A percentile compares a stretch with the other conserved stretches of the same genome.
Evolutionary conservation across 257 asterid species (phyloP).

Genomic region (Fraxinus anomala): DNA sequence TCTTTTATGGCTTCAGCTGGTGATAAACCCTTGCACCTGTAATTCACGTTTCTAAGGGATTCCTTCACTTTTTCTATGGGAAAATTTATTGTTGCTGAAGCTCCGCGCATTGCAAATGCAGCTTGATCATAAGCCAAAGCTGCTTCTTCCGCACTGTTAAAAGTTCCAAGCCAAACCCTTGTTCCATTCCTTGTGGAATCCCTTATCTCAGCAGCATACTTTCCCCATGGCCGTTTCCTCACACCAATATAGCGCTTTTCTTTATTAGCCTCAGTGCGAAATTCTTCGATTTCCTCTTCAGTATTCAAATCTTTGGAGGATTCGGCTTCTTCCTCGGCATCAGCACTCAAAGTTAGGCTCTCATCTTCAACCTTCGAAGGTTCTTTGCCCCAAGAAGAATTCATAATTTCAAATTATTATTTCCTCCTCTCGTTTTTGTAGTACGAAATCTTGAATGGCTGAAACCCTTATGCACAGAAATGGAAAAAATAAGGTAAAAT

Average conservation of each 20-base stretch:
- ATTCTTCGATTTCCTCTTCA: not conserved
- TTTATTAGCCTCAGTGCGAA: too few relatives aligned
- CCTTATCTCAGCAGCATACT: slow-evolving; percentile 33
- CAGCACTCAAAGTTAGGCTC: not conserved
- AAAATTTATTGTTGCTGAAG: not conserved
- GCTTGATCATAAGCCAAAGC: slow-evolving; percentile 33
- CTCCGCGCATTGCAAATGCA: not conserved
- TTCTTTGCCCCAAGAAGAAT: not conserved
- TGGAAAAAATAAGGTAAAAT: not conserved
- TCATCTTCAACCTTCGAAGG: not conserved
- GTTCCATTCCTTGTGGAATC: not conserved
- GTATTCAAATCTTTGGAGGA: not conserved
- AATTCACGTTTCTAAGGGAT: slow-evolving; percentile 27
- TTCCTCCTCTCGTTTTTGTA: not conserved
- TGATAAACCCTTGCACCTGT: slow-evolving; percentile 1
- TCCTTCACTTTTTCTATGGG: slow-evolving; percentile 15
- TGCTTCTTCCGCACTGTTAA: slow-evolving; percentile 38
- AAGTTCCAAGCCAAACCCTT: slow-evolving; percentile 39
- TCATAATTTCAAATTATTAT: not conserved
- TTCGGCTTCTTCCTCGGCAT: not conserved
- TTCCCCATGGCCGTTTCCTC: slow-evolving; percentile 40
- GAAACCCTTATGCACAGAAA: not conserved
- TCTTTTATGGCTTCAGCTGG: slow-evolving; percentile 19
- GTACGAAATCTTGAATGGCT: not conserved
- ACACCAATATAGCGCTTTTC: slow-evolving; percentile 31